Evolutionary conservation across 345 rosid genomes (phyloP), one percentile per base, ranked within the genome.

Genomic region (Hypericum androsaemum): DNA sequence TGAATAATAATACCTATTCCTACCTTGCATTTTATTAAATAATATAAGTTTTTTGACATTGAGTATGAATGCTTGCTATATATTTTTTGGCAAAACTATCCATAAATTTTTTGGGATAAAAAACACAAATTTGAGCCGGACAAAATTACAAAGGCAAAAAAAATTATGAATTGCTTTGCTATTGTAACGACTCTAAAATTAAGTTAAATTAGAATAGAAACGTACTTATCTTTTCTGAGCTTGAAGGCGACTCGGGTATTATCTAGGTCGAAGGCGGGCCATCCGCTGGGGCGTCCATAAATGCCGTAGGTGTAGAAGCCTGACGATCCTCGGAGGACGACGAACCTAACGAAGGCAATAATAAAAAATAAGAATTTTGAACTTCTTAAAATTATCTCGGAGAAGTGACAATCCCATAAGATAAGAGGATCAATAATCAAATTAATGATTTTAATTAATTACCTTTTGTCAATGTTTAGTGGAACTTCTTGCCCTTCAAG

Each of bases 361-460:
- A 10, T 4, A 43, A 43, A 12, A 43, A 43, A 5, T 9, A 10
- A 5, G 11, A 10, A 43, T 9, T 12, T 43, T n/a, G 10, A 7
- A 11, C 12, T 43, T 43, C 9, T 6, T n/a, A 1, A 22, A 22
- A 22, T 4, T 4, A 22, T 22, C 2, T 22, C 32, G 4, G 7
- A 40, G 43, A 50, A 28, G 41, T 50, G 22, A 44, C 12, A 51
- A 44, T 17, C 40, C 47, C 37, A 64, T 32, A 50, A 47, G 8
- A 10, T 10, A 22, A 10, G 5, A 8, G 12, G 5, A 36, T 22
- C 0, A 35, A 5, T 16, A 37, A 10, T 9, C 32, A 13, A 45
- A 57, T 10, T 47, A 53, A 22, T n/a, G 38, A 45, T 57, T 41
- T 59, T 50, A 59, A 65, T 56, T 65, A 43, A 43, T 9, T 6